Evolutionary conservation across 2,329 filamentous ascomycete genomes (phyloP).

Genomic region (Penicillium sp.): DNA sequence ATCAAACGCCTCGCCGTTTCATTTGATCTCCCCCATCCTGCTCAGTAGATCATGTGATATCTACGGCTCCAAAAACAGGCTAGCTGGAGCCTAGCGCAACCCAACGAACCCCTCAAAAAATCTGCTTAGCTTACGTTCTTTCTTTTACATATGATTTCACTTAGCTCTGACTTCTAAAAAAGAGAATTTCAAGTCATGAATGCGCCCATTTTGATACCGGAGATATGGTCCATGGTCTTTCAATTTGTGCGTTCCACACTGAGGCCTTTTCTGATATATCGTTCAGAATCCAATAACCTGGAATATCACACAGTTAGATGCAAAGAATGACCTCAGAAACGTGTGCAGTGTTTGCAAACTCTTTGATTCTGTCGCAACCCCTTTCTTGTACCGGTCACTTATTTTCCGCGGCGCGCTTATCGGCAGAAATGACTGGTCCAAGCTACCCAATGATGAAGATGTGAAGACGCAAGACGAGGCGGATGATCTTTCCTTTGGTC

Average conservation of each 20-base stretch:
- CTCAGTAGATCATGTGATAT: neutral
- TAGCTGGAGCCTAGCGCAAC: neutral
- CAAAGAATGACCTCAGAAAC: neutral
- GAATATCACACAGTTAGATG: neutral
- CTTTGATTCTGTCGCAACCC: neutral
- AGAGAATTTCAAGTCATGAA: neutral
- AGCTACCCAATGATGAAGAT: neutral
- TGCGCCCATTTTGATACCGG: neutral
- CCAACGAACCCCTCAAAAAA: neutral
- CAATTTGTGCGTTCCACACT: constrained; percentile 2
- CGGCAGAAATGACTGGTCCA: neutral
- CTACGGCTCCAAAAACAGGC: neutral
- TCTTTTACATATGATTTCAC: neutral
- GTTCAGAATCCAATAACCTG: neutral
- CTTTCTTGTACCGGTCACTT: neutral
- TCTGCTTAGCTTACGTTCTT: neutral
- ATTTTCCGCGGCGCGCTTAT: neutral
- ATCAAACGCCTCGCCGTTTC: neutral
- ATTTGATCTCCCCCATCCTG: neutral
- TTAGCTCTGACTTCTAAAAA: neutral
- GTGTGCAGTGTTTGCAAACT: neutral
- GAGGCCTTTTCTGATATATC: neutral
- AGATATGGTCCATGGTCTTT: constrained; percentile 12
- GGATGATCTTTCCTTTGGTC: neutral
- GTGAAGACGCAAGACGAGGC: neutral